Conservation (phyloP, 73 alveolate genomes). For the Paramecium sonneborni region DNA sequence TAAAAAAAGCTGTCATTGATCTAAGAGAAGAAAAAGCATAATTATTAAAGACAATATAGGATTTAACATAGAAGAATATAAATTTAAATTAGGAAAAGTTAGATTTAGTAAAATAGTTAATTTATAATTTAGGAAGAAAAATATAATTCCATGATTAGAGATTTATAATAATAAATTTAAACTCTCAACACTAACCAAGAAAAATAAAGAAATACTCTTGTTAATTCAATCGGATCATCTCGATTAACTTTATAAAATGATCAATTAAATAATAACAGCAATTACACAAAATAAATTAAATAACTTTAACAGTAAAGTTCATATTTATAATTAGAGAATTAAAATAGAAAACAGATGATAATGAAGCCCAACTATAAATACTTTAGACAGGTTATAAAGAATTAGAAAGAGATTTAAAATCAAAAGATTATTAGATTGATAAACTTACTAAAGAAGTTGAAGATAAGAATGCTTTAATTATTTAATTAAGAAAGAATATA, state of each 20-base stretch:
- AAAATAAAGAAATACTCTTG: background rate
- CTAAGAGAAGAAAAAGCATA: background rate
- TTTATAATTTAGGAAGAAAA: background rate
- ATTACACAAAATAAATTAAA: background rate
- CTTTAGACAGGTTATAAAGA: background rate
- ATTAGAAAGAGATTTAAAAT: background rate
- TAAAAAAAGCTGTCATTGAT: constrained; percentile 22
- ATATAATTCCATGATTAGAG: background rate
- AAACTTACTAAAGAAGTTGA: background rate
- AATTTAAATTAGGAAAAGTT: background rate
- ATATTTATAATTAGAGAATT: background rate
- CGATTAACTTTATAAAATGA: background rate
- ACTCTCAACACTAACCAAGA: background rate
- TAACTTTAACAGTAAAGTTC: background rate
- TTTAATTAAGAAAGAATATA: background rate
- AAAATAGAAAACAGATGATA: background rate
- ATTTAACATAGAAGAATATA: background rate
- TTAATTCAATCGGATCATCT: background rate
- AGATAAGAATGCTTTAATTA: background rate
- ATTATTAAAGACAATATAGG: background rate
- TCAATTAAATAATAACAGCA: background rate
- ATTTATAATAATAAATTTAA: background rate
- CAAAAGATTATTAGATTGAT: background rate
- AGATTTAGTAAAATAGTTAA: background rate
- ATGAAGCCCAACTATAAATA: background rate